These are phyloP conservation scores for Closterium sp. DNA, from an alignment of 139 green algal species.

Conservation along the genomic window DNA sequence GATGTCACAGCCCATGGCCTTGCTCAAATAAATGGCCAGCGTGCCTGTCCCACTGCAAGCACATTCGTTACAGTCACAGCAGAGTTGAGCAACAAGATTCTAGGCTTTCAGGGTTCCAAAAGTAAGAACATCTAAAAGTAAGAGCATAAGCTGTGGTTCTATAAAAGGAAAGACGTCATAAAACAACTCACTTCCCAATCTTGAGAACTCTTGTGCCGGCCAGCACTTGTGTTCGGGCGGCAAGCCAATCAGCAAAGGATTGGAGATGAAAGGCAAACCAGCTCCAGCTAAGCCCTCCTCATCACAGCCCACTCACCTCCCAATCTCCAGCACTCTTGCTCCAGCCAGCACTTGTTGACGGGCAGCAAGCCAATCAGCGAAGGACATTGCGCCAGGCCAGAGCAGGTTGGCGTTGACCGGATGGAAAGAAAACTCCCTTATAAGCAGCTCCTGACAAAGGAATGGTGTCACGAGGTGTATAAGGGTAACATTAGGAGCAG, in stretches of 20 bases:
- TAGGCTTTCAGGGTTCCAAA: background rate
- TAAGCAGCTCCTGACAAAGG: constrained; percentile 31
- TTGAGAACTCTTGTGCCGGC: no score
- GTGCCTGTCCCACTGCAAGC: constrained; percentile 41
- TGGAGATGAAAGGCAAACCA: no score
- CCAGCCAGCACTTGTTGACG: constrained; percentile 11
- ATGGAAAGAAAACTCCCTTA: constrained; percentile 49
- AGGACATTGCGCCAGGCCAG: constrained; percentile 28
- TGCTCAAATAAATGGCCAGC: constrained; percentile 39
- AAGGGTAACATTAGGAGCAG: no score
- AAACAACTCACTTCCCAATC: no score
- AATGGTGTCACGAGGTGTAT: background rate
- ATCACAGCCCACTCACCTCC: constrained; percentile 20
- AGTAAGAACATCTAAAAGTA: no score
- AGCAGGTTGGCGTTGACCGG: constrained; percentile 50
- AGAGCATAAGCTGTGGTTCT: no score
- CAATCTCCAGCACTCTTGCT: constrained; percentile 33
- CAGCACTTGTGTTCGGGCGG: no score
- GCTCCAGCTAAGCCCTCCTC: no score
- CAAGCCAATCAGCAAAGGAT: no score
- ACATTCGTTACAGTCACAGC: background rate
- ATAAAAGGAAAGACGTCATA: no score
- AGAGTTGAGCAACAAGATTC: no score
- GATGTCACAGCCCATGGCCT: constrained; percentile 34
- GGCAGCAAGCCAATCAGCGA: constrained; percentile 39